These are phyloP conservation scores for Heliamphora exappendiculata DNA, from an alignment of 148 eudicot species.

Conservation along the genomic window DNA sequence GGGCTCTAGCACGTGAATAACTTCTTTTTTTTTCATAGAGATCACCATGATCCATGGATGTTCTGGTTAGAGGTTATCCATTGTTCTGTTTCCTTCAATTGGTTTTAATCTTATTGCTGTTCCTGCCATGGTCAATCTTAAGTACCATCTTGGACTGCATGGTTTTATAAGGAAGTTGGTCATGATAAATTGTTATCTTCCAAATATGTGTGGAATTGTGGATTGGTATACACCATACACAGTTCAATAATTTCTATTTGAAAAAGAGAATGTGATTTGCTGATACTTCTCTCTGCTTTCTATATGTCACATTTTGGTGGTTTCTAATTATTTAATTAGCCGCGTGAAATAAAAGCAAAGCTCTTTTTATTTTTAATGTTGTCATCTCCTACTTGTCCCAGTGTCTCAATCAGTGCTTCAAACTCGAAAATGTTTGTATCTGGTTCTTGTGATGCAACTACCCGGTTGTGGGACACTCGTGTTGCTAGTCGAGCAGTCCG, in stretches of 20 bases:
- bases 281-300: not conserved
- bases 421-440: conserved; percentile 78
- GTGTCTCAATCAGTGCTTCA: conserved; percentile 71
- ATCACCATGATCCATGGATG: not conserved
- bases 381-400: conserved; percentile 27
- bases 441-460: conserved; percentile 90
- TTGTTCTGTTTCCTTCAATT: not conserved
- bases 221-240: not conserved
- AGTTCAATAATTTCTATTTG: not conserved
- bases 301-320: not conserved
- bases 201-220: not conserved
- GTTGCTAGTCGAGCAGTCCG: conserved; percentile 94
- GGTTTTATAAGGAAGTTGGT: not conserved
- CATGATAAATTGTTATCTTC: not conserved
- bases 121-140: not conserved
- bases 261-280: not conserved
- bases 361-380: not conserved
- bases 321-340: not conserved
- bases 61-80: not conserved
- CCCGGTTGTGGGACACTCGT: conserved; percentile 93
- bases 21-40: no score
- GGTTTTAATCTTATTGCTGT: not conserved
- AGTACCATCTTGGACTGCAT: not conserved
- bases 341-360: not conserved
- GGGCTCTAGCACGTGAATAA: not conserved